A percentile compares a stretch with the other conserved stretches of the same genome.
These are phyloP conservation scores for Alternaria sp. DNA, from an alignment of 2,329 filamentous ascomycete species.

Conservation along the genomic window DNA sequence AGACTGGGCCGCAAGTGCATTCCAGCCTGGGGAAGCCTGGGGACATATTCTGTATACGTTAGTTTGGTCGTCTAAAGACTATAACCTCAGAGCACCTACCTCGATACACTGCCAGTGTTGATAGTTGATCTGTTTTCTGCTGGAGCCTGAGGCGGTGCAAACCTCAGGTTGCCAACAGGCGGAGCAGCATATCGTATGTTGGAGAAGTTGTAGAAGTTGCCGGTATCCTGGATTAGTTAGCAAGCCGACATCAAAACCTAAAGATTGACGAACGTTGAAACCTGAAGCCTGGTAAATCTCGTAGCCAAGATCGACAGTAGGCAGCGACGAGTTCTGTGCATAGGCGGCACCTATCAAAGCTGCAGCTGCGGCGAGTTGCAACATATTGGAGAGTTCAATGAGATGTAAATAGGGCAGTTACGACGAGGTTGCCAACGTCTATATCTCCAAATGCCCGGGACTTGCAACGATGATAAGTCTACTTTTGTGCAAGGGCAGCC, in stretches of 20 bases:
- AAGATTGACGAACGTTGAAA: slow-evolving; percentile 52
- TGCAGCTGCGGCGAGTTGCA: slow-evolving; percentile 29
- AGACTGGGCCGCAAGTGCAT: slow-evolving; percentile 42
- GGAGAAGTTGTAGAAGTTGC: slow-evolving; percentile 62
- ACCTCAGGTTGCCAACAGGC: slow-evolving; percentile 61
- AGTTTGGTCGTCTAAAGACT: neutral
- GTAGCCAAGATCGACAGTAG: slow-evolving; percentile 63
- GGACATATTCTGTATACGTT: slow-evolving; percentile 41
- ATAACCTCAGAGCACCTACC: slow-evolving; percentile 28
- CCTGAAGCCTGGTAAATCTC: slow-evolving; percentile 58
- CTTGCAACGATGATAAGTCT: neutral
- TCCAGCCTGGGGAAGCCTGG: slow-evolving; percentile 56
- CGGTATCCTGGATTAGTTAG: slow-evolving; percentile 41
- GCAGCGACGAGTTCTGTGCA: slow-evolving; percentile 46
- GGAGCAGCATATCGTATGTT: slow-evolving; percentile 66
- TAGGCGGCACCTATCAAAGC: slow-evolving; percentile 33
- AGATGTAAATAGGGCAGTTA: neutral
- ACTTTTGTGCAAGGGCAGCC: neutral
- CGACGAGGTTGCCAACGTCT: neutral
- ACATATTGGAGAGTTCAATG: slow-evolving; percentile 21
- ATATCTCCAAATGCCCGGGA: neutral
- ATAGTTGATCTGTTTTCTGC: slow-evolving; percentile 54
- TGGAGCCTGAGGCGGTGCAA: slow-evolving; percentile 57
- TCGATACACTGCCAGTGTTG: slow-evolving; percentile 54
- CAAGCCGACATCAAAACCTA: neutral